phyloP scores from a whole-genome alignment of 441 rosid species.

The Eutrema salsugineum region DNA sequence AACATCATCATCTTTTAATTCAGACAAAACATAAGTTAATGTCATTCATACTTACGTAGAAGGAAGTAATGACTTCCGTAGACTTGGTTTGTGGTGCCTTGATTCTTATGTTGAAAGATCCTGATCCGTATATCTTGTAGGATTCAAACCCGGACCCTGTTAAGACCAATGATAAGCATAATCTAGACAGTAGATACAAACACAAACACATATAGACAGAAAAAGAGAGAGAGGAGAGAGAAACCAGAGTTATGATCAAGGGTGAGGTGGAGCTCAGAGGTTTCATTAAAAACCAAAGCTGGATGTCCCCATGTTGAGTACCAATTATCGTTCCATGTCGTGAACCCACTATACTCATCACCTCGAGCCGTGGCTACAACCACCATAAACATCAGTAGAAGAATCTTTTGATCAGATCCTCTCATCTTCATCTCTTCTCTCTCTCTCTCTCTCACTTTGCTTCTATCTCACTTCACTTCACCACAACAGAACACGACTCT shows the following conservation, averaged over 20 bases:
- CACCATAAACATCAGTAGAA: slow-evolving; percentile 13
- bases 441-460: not conserved
- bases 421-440: slow-evolving; percentile 14
- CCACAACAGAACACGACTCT: slow-evolving; percentile 21
- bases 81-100: slow-evolving; percentile 37
- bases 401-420: slow-evolving; percentile 3
- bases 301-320: slow-evolving; percentile 37
- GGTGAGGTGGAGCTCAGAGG: slow-evolving; percentile 34
- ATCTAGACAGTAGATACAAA: slow-evolving; percentile 4
- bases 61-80: slow-evolving; percentile 34
- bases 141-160: slow-evolving; percentile 41
- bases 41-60: slow-evolving; percentile 32
- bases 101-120: slow-evolving; percentile 38
- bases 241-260: slow-evolving; percentile 34
- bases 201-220: not conserved
- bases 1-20: not conserved
- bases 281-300: slow-evolving; percentile 31
- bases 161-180: slow-evolving; percentile 8
- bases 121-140: slow-evolving; percentile 28
- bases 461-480: slow-evolving; percentile 7
- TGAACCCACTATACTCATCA: slow-evolving; percentile 20
- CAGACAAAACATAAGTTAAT: not conserved
- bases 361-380: not conserved
- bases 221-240: not conserved
- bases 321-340: slow-evolving; percentile 30